phyloP scores from a whole-genome alignment of 2,329 filamentous ascomycete species.

The Hypoxylon sp. region DNA sequence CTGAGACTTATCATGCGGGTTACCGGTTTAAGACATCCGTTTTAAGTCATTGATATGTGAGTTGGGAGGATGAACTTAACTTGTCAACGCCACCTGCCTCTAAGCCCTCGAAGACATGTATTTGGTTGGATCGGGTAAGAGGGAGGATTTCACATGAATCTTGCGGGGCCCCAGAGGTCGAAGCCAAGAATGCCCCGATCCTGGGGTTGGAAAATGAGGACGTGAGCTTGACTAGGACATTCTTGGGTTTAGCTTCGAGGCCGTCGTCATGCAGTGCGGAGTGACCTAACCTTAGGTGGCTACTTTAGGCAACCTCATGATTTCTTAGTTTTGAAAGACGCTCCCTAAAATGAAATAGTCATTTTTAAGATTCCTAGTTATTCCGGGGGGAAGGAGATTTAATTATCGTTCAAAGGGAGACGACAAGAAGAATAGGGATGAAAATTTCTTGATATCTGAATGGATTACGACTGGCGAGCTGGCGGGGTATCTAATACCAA shows the following conservation, averaged over 20 bases:
- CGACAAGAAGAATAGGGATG: constrained; percentile 5
- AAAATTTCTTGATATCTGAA: constrained; percentile 11
- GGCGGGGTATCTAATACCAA: constrained; percentile 4
- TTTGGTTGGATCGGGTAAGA: constrained; percentile 38
- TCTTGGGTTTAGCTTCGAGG: constrained; percentile 39
- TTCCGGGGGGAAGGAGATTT: constrained; percentile 13
- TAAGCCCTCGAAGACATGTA: constrained; percentile 20
- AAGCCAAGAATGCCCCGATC: constrained; percentile 24
- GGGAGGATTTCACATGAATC: constrained; percentile 39
- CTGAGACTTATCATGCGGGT: constrained; percentile 28
- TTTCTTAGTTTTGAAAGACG: constrained; percentile 19
- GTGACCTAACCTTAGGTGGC: constrained; percentile 38
- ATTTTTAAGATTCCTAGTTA: constrained; percentile 21
- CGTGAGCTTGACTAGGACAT: constrained; percentile 35
- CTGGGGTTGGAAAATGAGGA: constrained; percentile 37
- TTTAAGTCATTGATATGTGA: constrained; percentile 10
- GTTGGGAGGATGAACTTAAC: constrained; percentile 16
- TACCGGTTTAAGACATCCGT: constrained; percentile 36
- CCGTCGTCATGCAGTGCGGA: constrained; percentile 37
- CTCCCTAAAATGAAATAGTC: constrained; percentile 17
- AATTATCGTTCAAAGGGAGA: constrained; percentile 3
- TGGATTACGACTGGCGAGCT: neutral
- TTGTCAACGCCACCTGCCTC: constrained; percentile 19
- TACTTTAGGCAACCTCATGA: constrained; percentile 28
- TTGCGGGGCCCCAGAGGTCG: constrained; percentile 41